phyloP scores from a whole-genome alignment of 805 yeast species.

The Cyberlindnera euphorbiae region DNA sequence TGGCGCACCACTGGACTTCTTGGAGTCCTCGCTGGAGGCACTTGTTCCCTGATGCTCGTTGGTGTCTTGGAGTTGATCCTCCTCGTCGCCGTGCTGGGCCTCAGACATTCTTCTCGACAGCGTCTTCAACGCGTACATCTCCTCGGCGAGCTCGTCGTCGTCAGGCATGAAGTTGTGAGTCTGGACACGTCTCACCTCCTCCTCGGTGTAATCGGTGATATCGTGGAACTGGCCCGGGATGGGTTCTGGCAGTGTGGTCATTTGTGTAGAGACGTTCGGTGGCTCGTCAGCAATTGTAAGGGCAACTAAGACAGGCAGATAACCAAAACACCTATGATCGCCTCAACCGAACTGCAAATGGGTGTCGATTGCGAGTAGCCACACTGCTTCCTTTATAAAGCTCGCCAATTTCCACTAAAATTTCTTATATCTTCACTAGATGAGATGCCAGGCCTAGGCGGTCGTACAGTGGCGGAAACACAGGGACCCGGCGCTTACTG shows the following conservation, averaged over 20 bases:
- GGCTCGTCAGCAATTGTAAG: no score
- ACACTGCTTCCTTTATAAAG: no score
- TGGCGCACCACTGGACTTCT: neutral
- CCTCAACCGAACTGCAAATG: no score
- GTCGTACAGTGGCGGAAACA: no score
- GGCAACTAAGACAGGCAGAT: no score
- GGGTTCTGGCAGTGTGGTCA: no score
- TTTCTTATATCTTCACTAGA: no score
- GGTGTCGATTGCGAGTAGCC: no score
- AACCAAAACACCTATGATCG: no score
- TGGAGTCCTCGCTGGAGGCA: neutral
- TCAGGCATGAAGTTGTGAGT: slow-evolving; percentile 2
- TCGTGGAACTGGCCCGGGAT: slow-evolving; percentile 1
- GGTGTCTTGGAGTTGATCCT: neutral
- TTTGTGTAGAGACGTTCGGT: no score
- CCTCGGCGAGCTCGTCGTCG: slow-evolving; percentile 2
- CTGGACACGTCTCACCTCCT: slow-evolving; percentile 9
- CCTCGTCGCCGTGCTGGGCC: slow-evolving; percentile 1
- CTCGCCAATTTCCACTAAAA: no score
- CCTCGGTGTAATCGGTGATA: slow-evolving; percentile 6
- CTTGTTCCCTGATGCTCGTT: neutral
- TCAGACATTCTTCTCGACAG: slow-evolving; percentile 7
- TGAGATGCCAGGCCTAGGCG: no score
- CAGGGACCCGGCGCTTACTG: neutral
- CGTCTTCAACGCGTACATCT: slow-evolving; percentile 3